Percentiles rank a stretch among this genome's conserved stretches.
phyloP scores from a whole-genome alignment of 768 basidiomycete species.

The Leucocoprinus leucothites region DNA sequence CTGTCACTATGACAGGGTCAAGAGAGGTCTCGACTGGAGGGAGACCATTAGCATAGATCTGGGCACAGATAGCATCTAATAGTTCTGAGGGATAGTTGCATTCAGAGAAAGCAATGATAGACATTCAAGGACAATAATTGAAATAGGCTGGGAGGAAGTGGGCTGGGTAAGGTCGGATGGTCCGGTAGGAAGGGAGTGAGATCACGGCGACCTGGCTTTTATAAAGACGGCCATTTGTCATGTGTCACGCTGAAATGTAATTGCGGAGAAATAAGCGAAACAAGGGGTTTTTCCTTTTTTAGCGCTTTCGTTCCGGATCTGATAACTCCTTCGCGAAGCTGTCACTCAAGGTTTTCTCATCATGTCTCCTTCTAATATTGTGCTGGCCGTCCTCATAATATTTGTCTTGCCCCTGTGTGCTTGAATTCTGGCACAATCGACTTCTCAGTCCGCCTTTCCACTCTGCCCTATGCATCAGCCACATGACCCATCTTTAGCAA shows the following conservation, averaged over 20 bases:
- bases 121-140: slow-evolving; percentile 22
- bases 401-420: no score
- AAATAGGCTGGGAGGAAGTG: slow-evolving; percentile 14
- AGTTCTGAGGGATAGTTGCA: slow-evolving; percentile 67
- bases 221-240: slow-evolving; percentile 5
- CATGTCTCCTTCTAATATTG: no score
- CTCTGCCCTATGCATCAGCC: background rate
- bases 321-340: background rate
- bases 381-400: no score
- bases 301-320: slow-evolving; percentile 6
- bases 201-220: slow-evolving; percentile 12
- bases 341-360: background rate
- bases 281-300: slow-evolving; percentile 13
- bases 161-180: slow-evolving; percentile 7
- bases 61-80: slow-evolving; percentile 67
- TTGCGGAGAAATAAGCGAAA: slow-evolving; percentile 17
- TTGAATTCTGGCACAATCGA: no score
- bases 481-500: background rate
- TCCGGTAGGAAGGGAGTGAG: slow-evolving; percentile 10
- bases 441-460: slow-evolving; percentile 1
- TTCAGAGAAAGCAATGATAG: slow-evolving; percentile 18
- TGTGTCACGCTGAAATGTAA: slow-evolving; percentile 10
- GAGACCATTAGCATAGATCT: slow-evolving; percentile 63
- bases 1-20: slow-evolving; percentile 58
- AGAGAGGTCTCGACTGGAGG: slow-evolving; percentile 57